Percentiles rank a stretch among this genome's conserved stretches.
These are phyloP conservation scores for Trametes cubensis DNA, from an alignment of 768 basidiomycete species.

Conservation along the genomic window DNA sequence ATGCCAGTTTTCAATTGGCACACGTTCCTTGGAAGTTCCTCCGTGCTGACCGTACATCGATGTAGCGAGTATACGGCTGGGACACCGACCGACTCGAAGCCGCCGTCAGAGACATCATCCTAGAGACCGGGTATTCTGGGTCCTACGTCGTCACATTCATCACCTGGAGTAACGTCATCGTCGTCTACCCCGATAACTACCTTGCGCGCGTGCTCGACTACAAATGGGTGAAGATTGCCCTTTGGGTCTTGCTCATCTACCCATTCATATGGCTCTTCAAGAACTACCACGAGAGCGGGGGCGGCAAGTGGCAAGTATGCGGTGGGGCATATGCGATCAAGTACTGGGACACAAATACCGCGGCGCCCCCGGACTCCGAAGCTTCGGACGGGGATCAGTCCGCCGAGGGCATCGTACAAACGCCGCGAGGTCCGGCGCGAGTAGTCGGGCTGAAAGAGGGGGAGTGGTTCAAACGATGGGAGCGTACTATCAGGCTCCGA, in stretches of 20 bases:
- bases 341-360: constrained; percentile 35
- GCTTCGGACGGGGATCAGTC: constrained; percentile 2
- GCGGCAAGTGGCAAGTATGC: constrained; percentile 75
- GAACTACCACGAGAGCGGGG: constrained; percentile 64
- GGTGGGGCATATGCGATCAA: constrained; percentile 77
- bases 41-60: constrained; percentile 32
- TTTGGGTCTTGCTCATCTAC: constrained; percentile 70
- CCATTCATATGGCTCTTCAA: constrained; percentile 83
- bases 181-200: constrained; percentile 65
- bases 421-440: constrained; percentile 37
- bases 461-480: constrained; percentile 81
- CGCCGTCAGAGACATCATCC: constrained; percentile 39
- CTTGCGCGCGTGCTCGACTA: constrained; percentile 71
- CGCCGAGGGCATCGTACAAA: constrained; percentile 31
- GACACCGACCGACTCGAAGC: constrained; percentile 46
- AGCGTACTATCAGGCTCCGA: constrained; percentile 53
- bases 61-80: constrained; percentile 61
- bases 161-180: constrained; percentile 50
- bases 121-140: constrained; percentile 37
- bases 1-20: background rate
- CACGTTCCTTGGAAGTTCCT: background rate
- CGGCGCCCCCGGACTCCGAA: background rate
- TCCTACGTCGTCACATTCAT: constrained; percentile 53
- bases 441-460: constrained; percentile 68
- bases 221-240: constrained; percentile 69